Percentiles rank a stretch among this genome's conserved stretches.
phyloP scores from a whole-genome alignment of 1,139 yeast genomes.

The Pichia sp. region DNA sequence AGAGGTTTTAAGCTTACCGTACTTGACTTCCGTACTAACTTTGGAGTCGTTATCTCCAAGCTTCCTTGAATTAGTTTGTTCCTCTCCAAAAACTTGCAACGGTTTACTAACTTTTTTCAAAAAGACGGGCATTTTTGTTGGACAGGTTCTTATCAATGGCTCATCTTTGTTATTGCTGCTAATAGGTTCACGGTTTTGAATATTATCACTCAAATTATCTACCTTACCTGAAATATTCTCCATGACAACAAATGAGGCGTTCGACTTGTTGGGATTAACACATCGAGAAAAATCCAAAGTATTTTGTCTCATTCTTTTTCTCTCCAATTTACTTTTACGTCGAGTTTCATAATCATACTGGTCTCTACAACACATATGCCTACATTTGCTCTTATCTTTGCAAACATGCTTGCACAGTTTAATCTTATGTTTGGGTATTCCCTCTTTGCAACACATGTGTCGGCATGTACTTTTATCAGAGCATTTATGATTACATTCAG shows the following conservation, averaged over 20 bases:
- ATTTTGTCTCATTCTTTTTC: conserved; percentile 13
- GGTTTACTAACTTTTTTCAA: background rate
- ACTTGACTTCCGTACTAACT: background rate
- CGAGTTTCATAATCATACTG: conserved; percentile 7
- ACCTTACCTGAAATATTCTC: background rate
- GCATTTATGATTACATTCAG: conserved; percentile 39
- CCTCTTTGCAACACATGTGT: conserved; percentile 42
- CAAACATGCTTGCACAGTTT: conserved; percentile 39
- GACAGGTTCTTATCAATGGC: background rate
- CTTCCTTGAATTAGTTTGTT: background rate
- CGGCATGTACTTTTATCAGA: conserved; percentile 37
- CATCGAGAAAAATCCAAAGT: conserved; percentile 6
- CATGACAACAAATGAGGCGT: background rate
- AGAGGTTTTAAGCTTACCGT: conserved; percentile 1
- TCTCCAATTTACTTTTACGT: background rate
- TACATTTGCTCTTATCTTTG: conserved; percentile 34
- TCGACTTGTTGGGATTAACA: background rate
- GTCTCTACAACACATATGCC: conserved; percentile 42
- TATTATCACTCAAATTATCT: background rate
- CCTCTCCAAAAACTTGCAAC: background rate
- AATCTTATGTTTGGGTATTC: conserved; percentile 26
- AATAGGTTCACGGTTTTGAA: background rate
- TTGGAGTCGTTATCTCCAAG: background rate
- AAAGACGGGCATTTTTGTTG: background rate
- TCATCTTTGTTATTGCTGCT: background rate